These are phyloP conservation scores for Elasticomyces elasticus DNA, from an alignment of 495 filamentous ascomycete species.

Conservation along the genomic window DNA sequence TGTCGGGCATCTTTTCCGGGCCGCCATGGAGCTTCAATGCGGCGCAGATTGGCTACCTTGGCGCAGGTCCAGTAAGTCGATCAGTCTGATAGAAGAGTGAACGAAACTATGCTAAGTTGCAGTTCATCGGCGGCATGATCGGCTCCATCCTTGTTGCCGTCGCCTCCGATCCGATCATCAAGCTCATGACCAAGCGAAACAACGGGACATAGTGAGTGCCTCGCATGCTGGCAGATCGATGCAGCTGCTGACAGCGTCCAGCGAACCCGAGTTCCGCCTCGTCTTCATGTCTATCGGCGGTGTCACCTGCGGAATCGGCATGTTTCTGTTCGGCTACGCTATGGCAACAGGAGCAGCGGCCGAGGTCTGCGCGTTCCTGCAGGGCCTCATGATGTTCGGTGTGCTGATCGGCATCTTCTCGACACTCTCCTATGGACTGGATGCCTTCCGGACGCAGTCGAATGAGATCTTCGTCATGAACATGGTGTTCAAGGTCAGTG, in stretches of 20 bases:
- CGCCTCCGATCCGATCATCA: conserved; percentile 9
- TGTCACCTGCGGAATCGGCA: conserved; percentile 8
- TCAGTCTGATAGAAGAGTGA: background rate
- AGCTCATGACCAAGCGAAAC: conserved; percentile 14
- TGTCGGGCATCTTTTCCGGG: conserved; percentile 15
- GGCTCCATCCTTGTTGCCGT: conserved; percentile 10
- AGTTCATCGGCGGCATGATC: conserved; percentile 18
- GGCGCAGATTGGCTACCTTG: conserved; percentile 13
- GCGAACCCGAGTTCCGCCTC: conserved; percentile 18
- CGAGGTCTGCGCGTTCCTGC: conserved; percentile 11
- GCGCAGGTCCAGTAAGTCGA: conserved; percentile 5
- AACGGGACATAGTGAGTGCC: conserved; percentile 13
- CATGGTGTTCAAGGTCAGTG: conserved; percentile 14
- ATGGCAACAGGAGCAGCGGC: conserved; percentile 6
- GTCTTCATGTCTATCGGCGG: conserved; percentile 13
- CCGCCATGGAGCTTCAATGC: conserved; percentile 15
- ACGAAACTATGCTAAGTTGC: background rate
- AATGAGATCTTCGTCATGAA: conserved; percentile 21
- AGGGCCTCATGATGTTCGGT: conserved; percentile 17
- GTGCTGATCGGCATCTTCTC: conserved; percentile 17
- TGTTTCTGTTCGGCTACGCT: conserved; percentile 19
- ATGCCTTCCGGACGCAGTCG: conserved; percentile 12
- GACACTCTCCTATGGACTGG: conserved; percentile 15
- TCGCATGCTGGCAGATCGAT: background rate
- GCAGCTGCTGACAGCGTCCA: background rate